A percentile compares a stretch with the other conserved stretches of the same genome.
These are phyloP conservation scores for Chrysopogon serrulatus DNA, from an alignment of 176 grass and related monocot species.

Conservation along the genomic window DNA sequence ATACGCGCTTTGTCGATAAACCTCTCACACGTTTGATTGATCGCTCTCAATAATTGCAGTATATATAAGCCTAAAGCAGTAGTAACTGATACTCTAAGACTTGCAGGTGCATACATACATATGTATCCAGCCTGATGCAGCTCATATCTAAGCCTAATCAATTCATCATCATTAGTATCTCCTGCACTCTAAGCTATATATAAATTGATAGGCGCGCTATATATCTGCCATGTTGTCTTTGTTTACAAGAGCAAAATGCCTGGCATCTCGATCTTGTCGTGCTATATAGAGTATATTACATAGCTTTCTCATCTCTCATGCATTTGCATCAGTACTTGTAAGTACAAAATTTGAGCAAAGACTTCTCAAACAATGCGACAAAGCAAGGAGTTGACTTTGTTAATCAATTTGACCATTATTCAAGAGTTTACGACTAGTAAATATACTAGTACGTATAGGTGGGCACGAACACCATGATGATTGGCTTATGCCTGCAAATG, in stretches of 20 bases:
- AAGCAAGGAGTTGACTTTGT: conserved; percentile 8
- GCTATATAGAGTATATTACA: not conserved
- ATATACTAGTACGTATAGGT: not conserved
- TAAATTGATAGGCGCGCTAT: not conserved
- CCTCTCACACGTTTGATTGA: not conserved
- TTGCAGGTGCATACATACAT: not conserved
- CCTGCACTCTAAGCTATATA: not conserved
- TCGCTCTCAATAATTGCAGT: not conserved
- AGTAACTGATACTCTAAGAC: not conserved
- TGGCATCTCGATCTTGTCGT: not conserved
- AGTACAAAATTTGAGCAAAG: not conserved
- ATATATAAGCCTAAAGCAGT: not conserved
- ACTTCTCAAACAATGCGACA: conserved; percentile 5
- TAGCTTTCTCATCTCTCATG: not conserved
- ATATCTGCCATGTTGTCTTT: not conserved
- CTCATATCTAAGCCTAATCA: not conserved
- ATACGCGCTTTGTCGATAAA: conserved; percentile 9
- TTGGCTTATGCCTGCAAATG: conserved; percentile 19
- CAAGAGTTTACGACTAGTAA: not conserved
- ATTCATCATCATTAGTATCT: not conserved
- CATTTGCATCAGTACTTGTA: not conserved
- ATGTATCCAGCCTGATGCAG: conserved; percentile 18
- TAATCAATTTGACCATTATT: not conserved
- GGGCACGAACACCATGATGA: not conserved
- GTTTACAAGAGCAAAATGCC: not conserved